A percentile compares a stretch with the other conserved stretches of the same genome.
Conservation (phyloP, 1,284 basidiomycete species). For the Grifola frondosa region DNA sequence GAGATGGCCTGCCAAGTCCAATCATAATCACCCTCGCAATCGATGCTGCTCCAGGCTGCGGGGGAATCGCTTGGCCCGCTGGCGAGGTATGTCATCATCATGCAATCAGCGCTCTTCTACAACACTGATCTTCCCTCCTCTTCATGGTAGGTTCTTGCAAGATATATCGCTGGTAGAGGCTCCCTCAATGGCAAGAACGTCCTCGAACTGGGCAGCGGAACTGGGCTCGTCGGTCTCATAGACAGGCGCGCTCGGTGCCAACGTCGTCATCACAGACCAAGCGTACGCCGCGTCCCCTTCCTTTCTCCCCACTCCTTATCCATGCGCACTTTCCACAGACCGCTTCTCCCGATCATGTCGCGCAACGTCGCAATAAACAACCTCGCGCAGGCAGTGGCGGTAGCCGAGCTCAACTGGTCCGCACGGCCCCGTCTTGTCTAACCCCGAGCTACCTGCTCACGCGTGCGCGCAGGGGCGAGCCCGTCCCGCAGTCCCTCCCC, state of each 20-base stretch:
- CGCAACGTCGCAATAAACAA: conserved; percentile 68
- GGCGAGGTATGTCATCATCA: conserved; percentile 78
- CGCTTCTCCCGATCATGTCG: conserved; percentile 74
- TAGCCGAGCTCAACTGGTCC: conserved; percentile 80
- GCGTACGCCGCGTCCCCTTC: conserved; percentile 51
- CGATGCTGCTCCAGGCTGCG: conserved; percentile 85
- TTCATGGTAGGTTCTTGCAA: conserved; percentile 63
- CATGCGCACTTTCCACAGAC: conserved; percentile 41
- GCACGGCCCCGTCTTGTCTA: conserved; percentile 17
- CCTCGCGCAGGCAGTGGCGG: conserved; percentile 50
- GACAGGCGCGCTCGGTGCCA: conserved; percentile 67
- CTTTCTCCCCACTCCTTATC: background rate
- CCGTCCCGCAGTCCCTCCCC: conserved; percentile 42
- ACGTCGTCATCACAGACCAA: conserved; percentile 87
- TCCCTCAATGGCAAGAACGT: conserved; percentile 57
- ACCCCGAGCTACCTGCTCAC: conserved; percentile 31
- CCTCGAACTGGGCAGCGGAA: conserved; percentile 87
- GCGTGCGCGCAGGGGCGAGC: conserved; percentile 49
- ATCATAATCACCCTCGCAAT: conserved; percentile 55
- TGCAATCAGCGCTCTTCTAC: conserved; percentile 24
- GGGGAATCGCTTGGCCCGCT: conserved; percentile 90
- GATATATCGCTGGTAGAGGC: conserved; percentile 65
- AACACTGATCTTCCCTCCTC: conserved; percentile 7
- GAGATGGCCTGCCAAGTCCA: conserved; percentile 15
- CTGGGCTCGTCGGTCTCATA: conserved; percentile 86